A percentile compares a stretch with the other conserved stretches of the same genome.
Evolutionary conservation across 1,284 basidiomycete species (phyloP).

Genomic region (Inonotus hispidus): DNA sequence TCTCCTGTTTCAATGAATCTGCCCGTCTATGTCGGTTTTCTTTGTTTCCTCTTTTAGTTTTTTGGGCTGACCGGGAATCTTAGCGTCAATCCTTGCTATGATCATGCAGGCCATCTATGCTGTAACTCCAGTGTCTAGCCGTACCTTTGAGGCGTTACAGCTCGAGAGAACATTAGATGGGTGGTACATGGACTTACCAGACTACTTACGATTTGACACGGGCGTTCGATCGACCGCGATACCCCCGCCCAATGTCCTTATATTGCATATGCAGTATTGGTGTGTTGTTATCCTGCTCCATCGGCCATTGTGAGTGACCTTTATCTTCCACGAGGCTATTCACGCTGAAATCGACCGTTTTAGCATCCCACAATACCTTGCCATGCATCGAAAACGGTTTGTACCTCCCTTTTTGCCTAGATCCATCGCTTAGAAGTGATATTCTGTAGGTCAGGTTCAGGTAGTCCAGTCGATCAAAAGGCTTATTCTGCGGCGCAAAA

Average conservation of each 20-base stretch:
- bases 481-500: conserved; percentile 51
- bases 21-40: conserved; percentile 59
- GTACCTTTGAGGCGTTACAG: conserved; percentile 51
- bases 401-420: conserved; percentile 11
- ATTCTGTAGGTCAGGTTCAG: conserved; percentile 17
- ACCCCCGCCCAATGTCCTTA: conserved; percentile 60
- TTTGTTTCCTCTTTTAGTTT: background rate
- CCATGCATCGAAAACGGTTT: conserved; percentile 27
- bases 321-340: background rate
- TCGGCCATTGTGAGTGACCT: conserved; percentile 67
- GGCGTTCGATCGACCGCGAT: conserved; percentile 36
- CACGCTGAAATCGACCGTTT: background rate
- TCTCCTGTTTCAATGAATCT: conserved; percentile 76
- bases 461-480: conserved; percentile 43
- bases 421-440: background rate
- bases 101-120: conserved; percentile 75
- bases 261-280: conserved; percentile 85
- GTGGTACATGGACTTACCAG: conserved; percentile 73
- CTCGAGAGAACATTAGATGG: conserved; percentile 68
- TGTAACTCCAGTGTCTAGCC: conserved; percentile 50
- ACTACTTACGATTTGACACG: conserved; percentile 60
- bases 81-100: conserved; percentile 59
- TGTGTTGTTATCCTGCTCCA: conserved; percentile 74
- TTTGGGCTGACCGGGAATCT: background rate
- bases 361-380: conserved; percentile 19